Conservation (phyloP, 371 early-diverging fungal genomes). For the Mortierella sp. region DNA sequence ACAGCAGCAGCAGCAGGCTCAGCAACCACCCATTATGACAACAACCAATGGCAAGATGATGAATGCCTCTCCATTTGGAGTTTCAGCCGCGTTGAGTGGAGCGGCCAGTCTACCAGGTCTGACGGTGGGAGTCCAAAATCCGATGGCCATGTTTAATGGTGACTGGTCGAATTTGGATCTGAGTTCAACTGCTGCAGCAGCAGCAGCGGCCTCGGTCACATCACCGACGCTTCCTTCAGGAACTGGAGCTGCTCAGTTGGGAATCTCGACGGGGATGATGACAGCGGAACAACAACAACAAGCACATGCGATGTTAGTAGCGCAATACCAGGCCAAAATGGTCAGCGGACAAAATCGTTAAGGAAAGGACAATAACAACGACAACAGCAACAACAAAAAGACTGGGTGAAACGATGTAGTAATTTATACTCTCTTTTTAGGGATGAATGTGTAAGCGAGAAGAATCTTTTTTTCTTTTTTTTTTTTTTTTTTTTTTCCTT, state of each 20-base stretch:
- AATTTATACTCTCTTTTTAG: too few species aligned
- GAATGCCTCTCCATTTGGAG: slow-evolving; percentile 36
- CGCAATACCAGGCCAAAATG: slow-evolving; percentile 49
- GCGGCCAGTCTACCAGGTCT: slow-evolving; percentile 14
- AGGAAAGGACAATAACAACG: too few species aligned
- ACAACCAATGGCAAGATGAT: slow-evolving; percentile 53
- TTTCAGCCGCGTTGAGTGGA: slow-evolving; percentile 16
- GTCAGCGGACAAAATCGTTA: slow-evolving; percentile 45
- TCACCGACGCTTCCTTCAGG: slow-evolving; percentile 32
- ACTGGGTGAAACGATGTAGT: background rate
- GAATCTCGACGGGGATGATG: slow-evolving; percentile 53
- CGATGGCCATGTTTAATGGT: slow-evolving; percentile 53
- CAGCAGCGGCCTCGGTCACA: slow-evolving; percentile 37
- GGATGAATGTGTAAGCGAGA: too few species aligned
- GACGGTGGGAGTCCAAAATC: slow-evolving; percentile 48
- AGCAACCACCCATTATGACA: slow-evolving; percentile 47
- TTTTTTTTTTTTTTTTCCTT: too few species aligned
- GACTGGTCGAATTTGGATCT: slow-evolving; percentile 52
- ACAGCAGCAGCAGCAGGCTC: slow-evolving; percentile 26
- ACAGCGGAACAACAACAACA: slow-evolving; percentile 52
- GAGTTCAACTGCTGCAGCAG: slow-evolving; percentile 44
- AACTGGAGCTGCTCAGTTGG: slow-evolving; percentile 33
- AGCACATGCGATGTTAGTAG: slow-evolving; percentile 50
- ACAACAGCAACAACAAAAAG: background rate
- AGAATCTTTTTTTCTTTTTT: too few species aligned